Base-by-base conservation (phyloP, 2,329 filamentous ascomycete species). In the Penicillium decumbens region DNA sequence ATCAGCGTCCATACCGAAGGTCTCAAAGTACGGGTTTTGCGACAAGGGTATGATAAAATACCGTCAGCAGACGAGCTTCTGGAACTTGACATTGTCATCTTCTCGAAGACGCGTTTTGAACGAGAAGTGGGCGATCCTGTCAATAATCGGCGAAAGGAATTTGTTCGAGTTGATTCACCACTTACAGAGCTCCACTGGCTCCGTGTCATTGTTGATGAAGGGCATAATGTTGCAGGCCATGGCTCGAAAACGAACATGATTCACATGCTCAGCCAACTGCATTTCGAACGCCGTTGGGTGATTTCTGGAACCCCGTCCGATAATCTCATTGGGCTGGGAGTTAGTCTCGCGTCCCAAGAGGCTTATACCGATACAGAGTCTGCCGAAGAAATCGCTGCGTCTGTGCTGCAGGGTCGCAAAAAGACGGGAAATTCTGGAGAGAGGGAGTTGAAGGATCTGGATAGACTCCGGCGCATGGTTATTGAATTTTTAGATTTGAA, bases 191-290 rank as follows among this genome's bases (percentile, higher is more conserved):
- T 96, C 3, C 89, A 89, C 59, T 95, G 92, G 79, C 85, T 95
- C 60, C 80, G 92, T 1, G 84, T 95, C 41, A 91, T 97, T 40
- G 86, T 95, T 15, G 92, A 97, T 56, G 92, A 96, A 75, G 92
- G 92, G 0, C 90, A 96, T 65, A 87, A 81, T 51, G 84, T 95
- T 50, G 88, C 89, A 0, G 85, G 87, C 32, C 80, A 80, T 5
- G 73, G 74, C 8, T 75, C 74, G 44, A 81, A 77, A 57, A 89
- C 82, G 1, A 79, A 75, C 40, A 79, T 81, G 28, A 75, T 80
- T 4, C 65, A 77, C 13, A 73, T 84, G 7, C 72, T 82, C 4
- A 71, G 78, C 30, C 72, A 76, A 43, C 74, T 84, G 23, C 68
- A 71, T 39, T 66, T 89, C 13, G 84, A 89, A 41, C 81, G 88